Base-by-base conservation (phyloP, 768 basidiomycete species). In the Leccinum longicurvipes region DNA sequence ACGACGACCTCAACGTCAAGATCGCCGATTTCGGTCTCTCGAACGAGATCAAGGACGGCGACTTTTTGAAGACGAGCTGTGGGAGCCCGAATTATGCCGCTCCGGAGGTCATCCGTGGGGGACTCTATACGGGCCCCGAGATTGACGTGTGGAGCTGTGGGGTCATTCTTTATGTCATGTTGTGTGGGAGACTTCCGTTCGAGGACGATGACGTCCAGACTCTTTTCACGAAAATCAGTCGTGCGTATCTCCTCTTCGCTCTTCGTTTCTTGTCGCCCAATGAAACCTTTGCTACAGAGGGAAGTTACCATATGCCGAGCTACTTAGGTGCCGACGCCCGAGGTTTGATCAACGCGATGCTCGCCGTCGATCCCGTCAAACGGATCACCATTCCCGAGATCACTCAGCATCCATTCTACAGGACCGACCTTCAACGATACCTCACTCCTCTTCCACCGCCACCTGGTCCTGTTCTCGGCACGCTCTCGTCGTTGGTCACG, bases 141-240 rank as follows among this genome's bases (percentile, higher is more conserved):
- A 97, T 98, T 65, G 97, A 99, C 61, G 93, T 98, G 11, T 99
- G 97, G 97, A 93, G 91, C 63, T 91, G 91, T 53, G 97, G 97
- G 0, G 96, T 99, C n/a, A 98, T 99, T 62, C 82, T 99, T 50
- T 98, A 95, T 74, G 97, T 98, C 55, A 94, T 99, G 87, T 81
- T 99, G 5, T 95, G 91, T 66, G 97, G 96, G 5, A 78, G 90
- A 47, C 80, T 99, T 28, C 97, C 97, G 1, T 99, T 99, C 68
- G 97, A 98, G 74, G 95, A 98, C 72, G 93, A 97, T 45, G 91
- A 97, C 67, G 93, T 98, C 41, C 91, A 93, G 48, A 79, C 83
- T 1, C 74, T 99, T 11, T 98, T 98, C 76, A 86, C 89, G 54
- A 98, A 98, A 76, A 98, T 99, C 64, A 89, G 88, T 58, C 87